Conservation (phyloP, 2,329 filamentous ascomycete species). For the Colletotrichum cuscutae region DNA sequence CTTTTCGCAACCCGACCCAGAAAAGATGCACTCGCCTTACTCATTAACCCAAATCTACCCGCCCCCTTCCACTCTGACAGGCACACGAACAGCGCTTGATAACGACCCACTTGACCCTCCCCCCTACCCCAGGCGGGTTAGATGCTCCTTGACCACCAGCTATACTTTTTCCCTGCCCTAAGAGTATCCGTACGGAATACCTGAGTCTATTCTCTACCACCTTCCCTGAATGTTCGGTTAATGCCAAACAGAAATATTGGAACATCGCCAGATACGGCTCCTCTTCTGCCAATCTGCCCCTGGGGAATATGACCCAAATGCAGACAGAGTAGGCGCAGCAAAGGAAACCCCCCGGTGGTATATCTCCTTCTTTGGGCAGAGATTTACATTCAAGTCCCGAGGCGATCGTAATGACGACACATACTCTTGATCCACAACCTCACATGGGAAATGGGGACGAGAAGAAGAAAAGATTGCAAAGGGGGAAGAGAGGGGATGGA, state of each 20-base stretch:
- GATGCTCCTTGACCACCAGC: not conserved
- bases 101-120: too few species aligned
- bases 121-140: not conserved
- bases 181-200: not conserved
- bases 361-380: not conserved
- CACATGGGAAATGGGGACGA: not conserved
- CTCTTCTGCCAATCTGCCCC: not conserved
- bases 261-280: not conserved
- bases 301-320: not conserved
- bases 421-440: not conserved
- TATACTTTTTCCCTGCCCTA: not conserved
- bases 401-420: conserved; percentile 34
- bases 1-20: not conserved
- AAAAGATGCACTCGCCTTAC: conserved; percentile 24
- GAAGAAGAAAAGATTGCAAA: not conserved
- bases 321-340: not conserved
- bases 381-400: conserved; percentile 19
- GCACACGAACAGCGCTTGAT: too few species aligned
- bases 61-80: not conserved
- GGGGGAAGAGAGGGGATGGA: too few species aligned
- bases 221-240: conserved; percentile 14
- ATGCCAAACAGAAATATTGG: conserved; percentile 9
- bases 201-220: not conserved
- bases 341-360: not conserved
- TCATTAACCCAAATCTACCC: conserved; percentile 8